Conservation (phyloP, 345 rosid genomes). For the Eucalyptus fibrosa region DNA sequence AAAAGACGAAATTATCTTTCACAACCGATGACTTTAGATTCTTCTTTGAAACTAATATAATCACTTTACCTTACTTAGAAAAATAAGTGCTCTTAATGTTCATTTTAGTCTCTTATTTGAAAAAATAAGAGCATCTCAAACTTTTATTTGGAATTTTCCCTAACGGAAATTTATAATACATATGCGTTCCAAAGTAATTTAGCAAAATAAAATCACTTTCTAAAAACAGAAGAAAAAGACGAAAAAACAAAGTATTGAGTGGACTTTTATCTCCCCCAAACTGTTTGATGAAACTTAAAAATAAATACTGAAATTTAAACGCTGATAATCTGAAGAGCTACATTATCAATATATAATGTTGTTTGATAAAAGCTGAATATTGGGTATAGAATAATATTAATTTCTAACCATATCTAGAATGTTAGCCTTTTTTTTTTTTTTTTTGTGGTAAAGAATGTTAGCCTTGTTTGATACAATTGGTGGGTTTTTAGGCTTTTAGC, state of each 20-base stretch:
- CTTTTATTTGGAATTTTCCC: too few relatives aligned
- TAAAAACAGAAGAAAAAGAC: not conserved
- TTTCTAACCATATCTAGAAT: not conserved
- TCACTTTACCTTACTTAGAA: too few relatives aligned
- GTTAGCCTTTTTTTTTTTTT: too few relatives aligned
- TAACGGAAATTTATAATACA: not conserved
- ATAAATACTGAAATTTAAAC: not conserved
- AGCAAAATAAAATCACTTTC: not conserved
- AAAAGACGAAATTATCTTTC: too few relatives aligned
- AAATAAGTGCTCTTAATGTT: too few relatives aligned
- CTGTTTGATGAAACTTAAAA: not conserved
- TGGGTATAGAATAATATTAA: not conserved
- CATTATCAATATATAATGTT: not conserved
- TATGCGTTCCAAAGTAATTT: not conserved
- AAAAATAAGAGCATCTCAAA: too few relatives aligned
- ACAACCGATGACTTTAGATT: too few relatives aligned
- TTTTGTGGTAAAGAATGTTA: too few relatives aligned
- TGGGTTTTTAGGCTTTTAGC: not conserved
- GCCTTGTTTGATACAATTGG: not conserved
- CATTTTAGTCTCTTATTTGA: accelerated
- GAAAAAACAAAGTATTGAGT: not conserved
- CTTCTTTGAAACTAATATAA: too few relatives aligned
- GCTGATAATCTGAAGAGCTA: not conserved
- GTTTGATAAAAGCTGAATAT: not conserved
- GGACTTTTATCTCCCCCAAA: not conserved